Evolutionary conservation across 768 basidiomycete species (phyloP).

Genomic region (Tulasnella sp.): DNA sequence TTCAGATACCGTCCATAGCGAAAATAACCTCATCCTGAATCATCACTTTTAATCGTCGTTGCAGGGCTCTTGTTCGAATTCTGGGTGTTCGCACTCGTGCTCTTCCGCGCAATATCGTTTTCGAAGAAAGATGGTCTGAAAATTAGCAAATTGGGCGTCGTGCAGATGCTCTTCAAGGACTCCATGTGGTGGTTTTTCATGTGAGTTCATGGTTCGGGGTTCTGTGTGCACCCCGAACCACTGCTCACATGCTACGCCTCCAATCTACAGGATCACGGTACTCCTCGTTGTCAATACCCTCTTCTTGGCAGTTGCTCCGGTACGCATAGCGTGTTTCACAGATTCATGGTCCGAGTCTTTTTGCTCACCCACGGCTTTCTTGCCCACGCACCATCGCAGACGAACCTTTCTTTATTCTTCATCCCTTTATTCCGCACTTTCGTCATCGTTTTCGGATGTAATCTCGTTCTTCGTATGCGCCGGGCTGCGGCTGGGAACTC

Average conservation of each 20-base stretch:
- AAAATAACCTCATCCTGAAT: not conserved
- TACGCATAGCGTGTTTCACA: not conserved
- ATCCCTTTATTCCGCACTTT: not conserved
- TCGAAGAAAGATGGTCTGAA: not conserved
- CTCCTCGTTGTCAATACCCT: conserved; percentile 8
- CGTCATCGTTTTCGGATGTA: conserved; percentile 10
- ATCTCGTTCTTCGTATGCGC: conserved; percentile 6
- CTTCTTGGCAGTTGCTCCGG: conserved; percentile 3
- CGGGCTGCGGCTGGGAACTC: not conserved
- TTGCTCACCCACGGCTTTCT: not conserved
- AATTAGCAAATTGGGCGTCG: not conserved
- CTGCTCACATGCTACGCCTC: not conserved
- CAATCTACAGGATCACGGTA: not conserved
- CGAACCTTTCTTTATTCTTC: not conserved
- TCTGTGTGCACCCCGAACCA: not conserved
- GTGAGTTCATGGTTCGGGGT: not conserved
- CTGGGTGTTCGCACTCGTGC: conserved; percentile 8
- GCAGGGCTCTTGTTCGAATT: conserved; percentile 11
- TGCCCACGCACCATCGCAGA: too few species aligned
- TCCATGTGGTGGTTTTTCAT: conserved; percentile 17
- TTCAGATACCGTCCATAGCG: not conserved
- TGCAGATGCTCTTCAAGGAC: conserved; percentile 7
- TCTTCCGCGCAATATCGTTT: not conserved
- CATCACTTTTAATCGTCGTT: too few species aligned
- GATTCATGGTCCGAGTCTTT: not conserved